Base-by-base conservation (phyloP, 2,329 filamentous ascomycete genomes). In the Leptographium procerum region DNA sequence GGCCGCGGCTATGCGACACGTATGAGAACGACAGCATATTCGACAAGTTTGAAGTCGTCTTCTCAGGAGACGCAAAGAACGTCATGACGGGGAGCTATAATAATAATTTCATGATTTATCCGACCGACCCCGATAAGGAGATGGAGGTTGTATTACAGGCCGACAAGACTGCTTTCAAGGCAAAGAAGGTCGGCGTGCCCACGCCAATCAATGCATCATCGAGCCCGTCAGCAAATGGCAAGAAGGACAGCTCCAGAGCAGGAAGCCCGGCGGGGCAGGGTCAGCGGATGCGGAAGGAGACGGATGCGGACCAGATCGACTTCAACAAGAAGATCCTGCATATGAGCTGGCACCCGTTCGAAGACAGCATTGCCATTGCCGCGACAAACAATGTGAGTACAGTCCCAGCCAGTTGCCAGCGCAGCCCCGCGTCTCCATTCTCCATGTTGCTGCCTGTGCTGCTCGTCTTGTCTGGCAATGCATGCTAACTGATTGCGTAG, bases 61-160 rank as follows among this genome's bases (percentile, higher is more conserved):
- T 99, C 76, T 97, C 92, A 2, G 94, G 94, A 28, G 92, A 97
- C 72, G 90, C 91, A 45, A 95, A 96, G 80, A 97, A 99, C 67
- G 94, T 97, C 64, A 99, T 99, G 94, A 99, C 94, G 7, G 94
- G 94, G 66, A 96, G 91, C 70, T 99, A 99, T 79, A 99, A 99
- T 81, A 99, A 99, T 78, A 99, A 99, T 77, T 97, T 99, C 79
- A 99, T 99, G 94, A 99, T 99, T 69, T 99, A 97, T 72, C 94
- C 94, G 5, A 94, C 91, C 29, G 92, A 97, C 68, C 89, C 91
- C 8, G 89, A 92, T 65, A 95, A 95, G 75, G 94, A 99, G 70
- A 92, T 92, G 3, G 94, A 99, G 73, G 91, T 99, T 53, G 94
- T 99, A 52, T 78, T 99, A 59, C 94, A 99, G 73, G 94, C 94